phyloP scores from a whole-genome alignment of 169 alveolate genomes.

The Pseudocohnilembus persalinus region DNA sequence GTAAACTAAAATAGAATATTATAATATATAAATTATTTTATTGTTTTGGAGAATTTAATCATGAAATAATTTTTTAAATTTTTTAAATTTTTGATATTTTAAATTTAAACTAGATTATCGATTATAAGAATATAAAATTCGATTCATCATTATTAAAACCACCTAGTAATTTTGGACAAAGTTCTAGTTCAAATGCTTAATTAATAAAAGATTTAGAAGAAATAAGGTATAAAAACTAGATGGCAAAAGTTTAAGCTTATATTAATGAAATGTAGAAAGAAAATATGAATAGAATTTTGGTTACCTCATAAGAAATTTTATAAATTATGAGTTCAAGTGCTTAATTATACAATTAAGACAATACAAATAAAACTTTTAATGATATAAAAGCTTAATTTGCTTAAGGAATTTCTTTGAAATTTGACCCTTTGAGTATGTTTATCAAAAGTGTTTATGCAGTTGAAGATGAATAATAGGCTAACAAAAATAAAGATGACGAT shows the following conservation, averaged over 20 bases:
- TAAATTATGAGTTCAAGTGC: background rate
- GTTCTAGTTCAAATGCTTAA: background rate
- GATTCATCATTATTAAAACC: background rate
- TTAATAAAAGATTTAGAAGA: conserved; percentile 15
- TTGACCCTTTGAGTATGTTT: conserved; percentile 1
- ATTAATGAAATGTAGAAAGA: conserved; percentile 7
- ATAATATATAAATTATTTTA: too few relatives aligned
- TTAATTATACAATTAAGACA: background rate
- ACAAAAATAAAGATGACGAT: too few relatives aligned
- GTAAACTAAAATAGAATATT: too few relatives aligned
- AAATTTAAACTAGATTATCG: background rate
- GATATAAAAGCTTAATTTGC: conserved; percentile 11
- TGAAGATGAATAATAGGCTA: background rate
- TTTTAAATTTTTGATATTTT: too few relatives aligned
- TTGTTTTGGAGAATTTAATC: background rate
- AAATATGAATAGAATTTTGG: conserved; percentile 15
- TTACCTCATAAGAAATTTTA: background rate
- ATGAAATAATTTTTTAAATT: too few relatives aligned
- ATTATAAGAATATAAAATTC: conserved; percentile 4
- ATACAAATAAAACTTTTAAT: background rate
- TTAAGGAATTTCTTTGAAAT: background rate
- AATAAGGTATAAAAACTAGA: background rate
- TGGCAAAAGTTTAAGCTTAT: conserved; percentile 3
- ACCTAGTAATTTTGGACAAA: background rate
- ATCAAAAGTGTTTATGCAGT: background rate